These are phyloP conservation scores for Epithele typhae DNA, from an alignment of 768 basidiomycete species.

Conservation along the genomic window DNA sequence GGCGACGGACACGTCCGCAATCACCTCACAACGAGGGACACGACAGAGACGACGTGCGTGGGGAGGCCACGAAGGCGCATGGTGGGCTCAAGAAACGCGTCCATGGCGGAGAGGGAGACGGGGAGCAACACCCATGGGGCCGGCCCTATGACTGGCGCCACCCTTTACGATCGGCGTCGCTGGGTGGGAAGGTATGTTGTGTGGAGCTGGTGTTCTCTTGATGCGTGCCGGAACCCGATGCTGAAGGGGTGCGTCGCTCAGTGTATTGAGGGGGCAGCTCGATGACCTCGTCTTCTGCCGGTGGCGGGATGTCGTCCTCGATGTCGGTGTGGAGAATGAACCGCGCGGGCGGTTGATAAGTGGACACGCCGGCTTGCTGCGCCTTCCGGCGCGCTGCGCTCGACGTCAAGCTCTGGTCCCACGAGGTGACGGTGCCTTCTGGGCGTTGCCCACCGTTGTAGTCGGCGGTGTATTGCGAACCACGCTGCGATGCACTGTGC, in stretches of 20 bases:
- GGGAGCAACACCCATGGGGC: background rate
- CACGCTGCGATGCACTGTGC: too few relatives aligned
- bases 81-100: background rate
- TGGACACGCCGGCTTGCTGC: constrained; percentile 42
- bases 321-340: constrained; percentile 68
- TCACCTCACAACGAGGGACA: background rate
- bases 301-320: constrained; percentile 39
- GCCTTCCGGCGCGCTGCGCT: constrained; percentile 46
- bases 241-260: constrained; percentile 34
- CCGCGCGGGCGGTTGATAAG: constrained; percentile 40
- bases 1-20: background rate
- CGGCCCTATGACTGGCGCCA: constrained; percentile 4
- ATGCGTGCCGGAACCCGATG: constrained; percentile 42
- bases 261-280: constrained; percentile 77
- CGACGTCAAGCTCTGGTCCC: constrained; percentile 35
- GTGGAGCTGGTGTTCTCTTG: too few relatives aligned
- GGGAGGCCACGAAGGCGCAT: too few relatives aligned
- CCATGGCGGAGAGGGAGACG: background rate
- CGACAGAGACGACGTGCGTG: background rate
- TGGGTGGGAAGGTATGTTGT: too few relatives aligned
- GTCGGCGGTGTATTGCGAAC: too few relatives aligned
- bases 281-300: constrained; percentile 25
- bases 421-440: constrained; percentile 8
- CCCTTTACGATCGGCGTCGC: constrained; percentile 35
- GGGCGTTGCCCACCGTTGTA: background rate